Evolutionary conservation across 805 yeast genomes (phyloP).

Genomic region (Yamadazyma scolyti): DNA sequence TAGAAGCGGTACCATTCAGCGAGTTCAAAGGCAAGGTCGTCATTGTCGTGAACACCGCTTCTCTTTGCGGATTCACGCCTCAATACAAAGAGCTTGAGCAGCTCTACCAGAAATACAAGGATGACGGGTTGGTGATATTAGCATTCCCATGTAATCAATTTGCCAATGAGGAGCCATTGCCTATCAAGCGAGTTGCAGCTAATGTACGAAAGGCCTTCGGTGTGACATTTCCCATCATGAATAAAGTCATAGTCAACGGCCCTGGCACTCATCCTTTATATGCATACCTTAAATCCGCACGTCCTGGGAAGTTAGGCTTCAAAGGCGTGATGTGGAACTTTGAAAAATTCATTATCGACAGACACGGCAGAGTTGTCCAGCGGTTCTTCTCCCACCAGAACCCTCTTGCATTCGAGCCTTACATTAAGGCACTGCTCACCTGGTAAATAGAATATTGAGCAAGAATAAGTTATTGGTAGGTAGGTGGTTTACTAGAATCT

Average conservation of each 20-base stretch:
- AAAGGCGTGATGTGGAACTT: slow-evolving; percentile 69
- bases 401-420: slow-evolving; percentile 54
- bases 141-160: slow-evolving; percentile 95
- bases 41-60: slow-evolving; percentile 81
- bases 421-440: slow-evolving; percentile 16
- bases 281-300: slow-evolving; percentile 22
- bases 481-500: neutral
- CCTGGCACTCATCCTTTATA: slow-evolving; percentile 24
- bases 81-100: slow-evolving; percentile 72
- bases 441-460: neutral
- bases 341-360: slow-evolving; percentile 65
- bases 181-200: slow-evolving; percentile 33
- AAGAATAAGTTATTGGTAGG: slow-evolving; percentile 1
- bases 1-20: slow-evolving; percentile 55
- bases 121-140: slow-evolving; percentile 59
- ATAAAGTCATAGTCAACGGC: slow-evolving; percentile 37
- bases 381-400: slow-evolving; percentile 63
- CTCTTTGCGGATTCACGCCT: slow-evolving; percentile 73
- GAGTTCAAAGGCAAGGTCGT: slow-evolving; percentile 77
- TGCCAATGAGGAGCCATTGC: slow-evolving; percentile 73
- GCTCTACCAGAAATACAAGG: slow-evolving; percentile 61
- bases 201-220: slow-evolving; percentile 19
- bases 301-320: slow-evolving; percentile 32
- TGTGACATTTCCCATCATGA: slow-evolving; percentile 36
- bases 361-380: slow-evolving; percentile 52